phyloP scores from a whole-genome alignment of 176 grass and related monocot species.

The Musa schizocarpa region DNA sequence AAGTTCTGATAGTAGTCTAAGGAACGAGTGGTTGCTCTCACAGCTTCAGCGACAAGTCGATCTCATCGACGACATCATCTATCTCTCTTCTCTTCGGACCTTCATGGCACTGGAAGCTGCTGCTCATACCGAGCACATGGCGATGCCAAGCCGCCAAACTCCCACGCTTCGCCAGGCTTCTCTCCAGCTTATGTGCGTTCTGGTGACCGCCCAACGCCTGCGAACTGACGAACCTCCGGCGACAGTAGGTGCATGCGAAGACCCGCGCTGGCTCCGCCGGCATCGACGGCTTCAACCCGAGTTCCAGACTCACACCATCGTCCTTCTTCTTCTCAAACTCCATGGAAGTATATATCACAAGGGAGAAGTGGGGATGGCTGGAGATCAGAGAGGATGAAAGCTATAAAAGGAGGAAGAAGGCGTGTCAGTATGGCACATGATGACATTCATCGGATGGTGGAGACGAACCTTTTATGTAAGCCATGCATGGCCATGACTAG shows the following conservation, averaged over 20 bases:
- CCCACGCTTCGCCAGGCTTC: conserved; percentile 26
- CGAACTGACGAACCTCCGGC: conserved; percentile 77
- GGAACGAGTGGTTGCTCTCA: neutral
- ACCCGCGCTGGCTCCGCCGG: conserved; percentile 33
- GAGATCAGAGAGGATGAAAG: too few relatives aligned
- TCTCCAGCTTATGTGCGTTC: conserved; percentile 90
- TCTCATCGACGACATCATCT: neutral
- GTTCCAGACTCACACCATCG: neutral
- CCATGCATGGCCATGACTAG: too few relatives aligned
- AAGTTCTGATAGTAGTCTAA: too few relatives aligned
- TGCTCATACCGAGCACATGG: too few relatives aligned
- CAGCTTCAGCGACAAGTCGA: conserved; percentile 10
- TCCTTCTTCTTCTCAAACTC: neutral
- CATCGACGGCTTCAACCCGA: conserved; percentile 14
- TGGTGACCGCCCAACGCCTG: conserved; percentile 89
- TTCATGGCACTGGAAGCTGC: too few relatives aligned
- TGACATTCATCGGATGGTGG: too few relatives aligned
- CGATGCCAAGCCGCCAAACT: neutral
- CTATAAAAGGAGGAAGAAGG: too few relatives aligned
- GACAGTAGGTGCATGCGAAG: conserved; percentile 82
- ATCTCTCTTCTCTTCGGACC: neutral
- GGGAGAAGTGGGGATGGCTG: neutral
- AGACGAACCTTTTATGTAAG: too few relatives aligned
- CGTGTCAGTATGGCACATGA: too few relatives aligned
- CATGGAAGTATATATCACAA: neutral